phyloP scores from a whole-genome alignment of 2,329 filamentous ascomycete genomes.

The Tolypocladium tundrense region DNA sequence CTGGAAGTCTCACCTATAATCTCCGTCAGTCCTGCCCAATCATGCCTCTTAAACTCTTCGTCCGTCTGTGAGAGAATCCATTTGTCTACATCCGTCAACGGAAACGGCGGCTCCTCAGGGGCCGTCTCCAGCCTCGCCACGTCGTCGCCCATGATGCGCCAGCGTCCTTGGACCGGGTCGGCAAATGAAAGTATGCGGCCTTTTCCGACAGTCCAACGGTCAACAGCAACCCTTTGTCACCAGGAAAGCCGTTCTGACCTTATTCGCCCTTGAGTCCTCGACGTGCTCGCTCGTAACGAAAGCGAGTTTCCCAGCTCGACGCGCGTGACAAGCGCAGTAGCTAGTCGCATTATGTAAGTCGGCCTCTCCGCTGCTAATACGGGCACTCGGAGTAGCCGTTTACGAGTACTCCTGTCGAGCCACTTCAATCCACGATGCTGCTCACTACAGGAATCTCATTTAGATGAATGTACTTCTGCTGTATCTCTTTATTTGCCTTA shows the following conservation, averaged over 20 bases:
- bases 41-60: constrained; percentile 57
- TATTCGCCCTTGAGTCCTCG: not conserved
- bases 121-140: constrained; percentile 2
- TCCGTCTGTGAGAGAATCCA: constrained; percentile 55
- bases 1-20: constrained; percentile 46
- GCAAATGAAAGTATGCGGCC: not conserved
- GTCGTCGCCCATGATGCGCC: constrained; percentile 28
- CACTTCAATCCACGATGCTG: not conserved
- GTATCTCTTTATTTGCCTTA: not conserved
- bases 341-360: not conserved
- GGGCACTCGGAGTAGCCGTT: no score
- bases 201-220: not conserved
- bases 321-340: not conserved
- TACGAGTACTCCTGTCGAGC: not conserved
- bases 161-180: not conserved
- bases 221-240: not conserved
- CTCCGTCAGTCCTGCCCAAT: constrained; percentile 62
- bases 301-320: not conserved
- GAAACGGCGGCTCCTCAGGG: constrained; percentile 39
- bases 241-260: not conserved
- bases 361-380: not conserved
- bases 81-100: constrained; percentile 48
- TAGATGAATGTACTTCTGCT: not conserved
- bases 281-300: not conserved
- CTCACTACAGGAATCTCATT: not conserved